These are phyloP conservation scores for Catunica adiposa DNA, from an alignment of 2,329 filamentous ascomycete species.

Conservation along the genomic window DNA sequence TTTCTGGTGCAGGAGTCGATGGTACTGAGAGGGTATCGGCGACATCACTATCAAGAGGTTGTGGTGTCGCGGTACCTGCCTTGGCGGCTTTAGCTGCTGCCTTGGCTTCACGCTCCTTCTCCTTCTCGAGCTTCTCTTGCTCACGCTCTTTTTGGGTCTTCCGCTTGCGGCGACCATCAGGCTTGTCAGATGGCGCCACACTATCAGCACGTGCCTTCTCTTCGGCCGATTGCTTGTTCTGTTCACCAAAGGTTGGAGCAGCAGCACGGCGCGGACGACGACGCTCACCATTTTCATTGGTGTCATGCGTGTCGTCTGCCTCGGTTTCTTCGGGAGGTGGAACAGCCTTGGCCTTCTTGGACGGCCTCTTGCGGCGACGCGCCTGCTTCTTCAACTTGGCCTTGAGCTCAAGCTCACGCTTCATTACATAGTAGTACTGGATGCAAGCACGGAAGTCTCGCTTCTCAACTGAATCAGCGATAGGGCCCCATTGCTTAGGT, in stretches of 20 bases:
- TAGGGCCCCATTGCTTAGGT: conserved; percentile 69
- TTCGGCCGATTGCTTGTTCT: conserved; percentile 15
- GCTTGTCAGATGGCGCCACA: conserved; percentile 6
- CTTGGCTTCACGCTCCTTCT: conserved; percentile 22
- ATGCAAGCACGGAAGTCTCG: conserved; percentile 67
- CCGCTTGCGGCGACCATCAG: conserved; percentile 8
- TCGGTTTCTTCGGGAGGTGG: conserved; percentile 51
- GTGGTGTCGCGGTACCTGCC: conserved; percentile 24
- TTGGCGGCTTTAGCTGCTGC: conserved; percentile 17
- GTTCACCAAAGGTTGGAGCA: conserved; percentile 59
- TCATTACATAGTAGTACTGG: conserved; percentile 73
- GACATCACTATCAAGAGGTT: conserved; percentile 5
- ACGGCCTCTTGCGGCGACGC: conserved; percentile 39
- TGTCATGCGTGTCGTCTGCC: conserved; percentile 41
- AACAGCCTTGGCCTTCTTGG: conserved; percentile 43
- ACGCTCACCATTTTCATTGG: conserved; percentile 42
- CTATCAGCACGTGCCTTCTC: conserved; percentile 12
- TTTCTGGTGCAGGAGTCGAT: conserved; percentile 18
- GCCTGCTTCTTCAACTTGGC: conserved; percentile 54
- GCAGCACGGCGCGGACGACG: conserved; percentile 46
- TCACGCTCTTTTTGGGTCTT: conserved; percentile 23
- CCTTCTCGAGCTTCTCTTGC: conserved; percentile 29
- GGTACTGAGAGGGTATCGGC: conserved; percentile 2
- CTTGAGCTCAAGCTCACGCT: conserved; percentile 58
- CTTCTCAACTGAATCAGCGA: conserved; percentile 49